These are phyloP conservation scores for Phellopilus nigrolimitatus DNA, from an alignment of 1,284 basidiomycete species.

Conservation along the genomic window DNA sequence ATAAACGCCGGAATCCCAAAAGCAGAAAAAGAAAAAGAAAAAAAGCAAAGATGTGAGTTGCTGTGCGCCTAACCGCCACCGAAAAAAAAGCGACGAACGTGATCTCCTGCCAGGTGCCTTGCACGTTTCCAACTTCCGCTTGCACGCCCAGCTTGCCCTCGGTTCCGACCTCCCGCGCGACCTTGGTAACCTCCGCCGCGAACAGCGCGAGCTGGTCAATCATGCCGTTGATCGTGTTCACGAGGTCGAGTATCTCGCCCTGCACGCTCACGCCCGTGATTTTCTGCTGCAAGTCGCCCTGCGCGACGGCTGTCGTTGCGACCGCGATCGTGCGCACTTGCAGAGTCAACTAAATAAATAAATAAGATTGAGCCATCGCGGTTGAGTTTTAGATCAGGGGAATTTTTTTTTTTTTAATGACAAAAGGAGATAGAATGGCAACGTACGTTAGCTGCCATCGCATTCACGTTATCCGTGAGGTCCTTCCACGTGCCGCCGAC, in stretches of 20 bases:
- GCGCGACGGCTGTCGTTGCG: slow-evolving; percentile 93
- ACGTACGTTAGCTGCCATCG: slow-evolving; percentile 79
- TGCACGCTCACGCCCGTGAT: slow-evolving; percentile 89
- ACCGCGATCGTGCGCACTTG: slow-evolving; percentile 95
- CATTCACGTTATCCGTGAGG: slow-evolving; percentile 91
- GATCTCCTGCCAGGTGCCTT: slow-evolving; percentile 98
- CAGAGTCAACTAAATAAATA: slow-evolving; percentile 71
- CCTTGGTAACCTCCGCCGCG: slow-evolving; percentile 92
- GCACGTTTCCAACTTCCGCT: slow-evolving; percentile 94
- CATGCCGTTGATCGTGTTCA: slow-evolving; percentile 95
- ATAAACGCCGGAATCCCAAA: too few species aligned
- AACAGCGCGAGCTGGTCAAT: slow-evolving; percentile 95
- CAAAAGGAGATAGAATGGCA: slow-evolving; percentile 7
- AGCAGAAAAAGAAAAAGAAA: background rate
- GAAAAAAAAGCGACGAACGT: slow-evolving; percentile 60
- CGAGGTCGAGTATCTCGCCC: slow-evolving; percentile 92
- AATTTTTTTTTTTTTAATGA: slow-evolving; percentile 7
- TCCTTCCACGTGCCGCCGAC: slow-evolving; percentile 98
- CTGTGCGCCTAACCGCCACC: slow-evolving; percentile 6
- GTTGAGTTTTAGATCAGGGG: too few species aligned
- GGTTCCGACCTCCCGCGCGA: slow-evolving; percentile 92
- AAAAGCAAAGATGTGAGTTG: background rate
- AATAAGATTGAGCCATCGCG: too few species aligned
- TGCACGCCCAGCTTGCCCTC: slow-evolving; percentile 97
- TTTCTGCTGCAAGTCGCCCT: slow-evolving; percentile 92